Percentiles rank a stretch among this genome's conserved stretches.
phyloP scores from a whole-genome alignment of 1,284 basidiomycete species.

The Fomes fomentarius region DNA sequence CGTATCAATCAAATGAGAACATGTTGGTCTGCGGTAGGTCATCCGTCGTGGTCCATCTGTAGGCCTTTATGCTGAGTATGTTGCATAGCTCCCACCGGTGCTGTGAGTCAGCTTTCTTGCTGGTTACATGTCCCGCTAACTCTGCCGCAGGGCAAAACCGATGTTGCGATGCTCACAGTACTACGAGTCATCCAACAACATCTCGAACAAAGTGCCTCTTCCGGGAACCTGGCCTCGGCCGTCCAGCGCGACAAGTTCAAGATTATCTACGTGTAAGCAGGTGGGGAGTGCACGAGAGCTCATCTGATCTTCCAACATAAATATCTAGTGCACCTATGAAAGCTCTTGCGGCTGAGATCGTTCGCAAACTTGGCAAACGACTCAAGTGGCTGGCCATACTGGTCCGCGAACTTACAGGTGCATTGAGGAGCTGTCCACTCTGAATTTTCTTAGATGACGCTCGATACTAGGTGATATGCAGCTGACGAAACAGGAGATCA shows the following conservation, averaged over 20 bases:
- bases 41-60: not conserved
- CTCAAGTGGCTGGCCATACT: conserved; percentile 89
- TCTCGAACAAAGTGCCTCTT: conserved; percentile 38
- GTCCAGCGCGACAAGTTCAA: conserved; percentile 86
- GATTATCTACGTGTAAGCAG: conserved; percentile 90
- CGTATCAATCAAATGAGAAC: conserved; percentile 95
- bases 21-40: conserved; percentile 90
- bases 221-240: conserved; percentile 48
- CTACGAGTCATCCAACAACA: conserved; percentile 87
- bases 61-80: too few relatives aligned
- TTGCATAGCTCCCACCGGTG: conserved; percentile 86
- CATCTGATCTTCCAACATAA: not conserved
- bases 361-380: conserved; percentile 89
- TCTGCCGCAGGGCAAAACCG: conserved; percentile 90
- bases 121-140: not conserved
- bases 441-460: not conserved
- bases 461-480: conserved; percentile 89
- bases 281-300: too few relatives aligned
- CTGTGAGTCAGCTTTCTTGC: conserved; percentile 57
- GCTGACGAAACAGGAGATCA: conserved; percentile 92
- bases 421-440: conserved; percentile 5
- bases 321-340: conserved; percentile 91
- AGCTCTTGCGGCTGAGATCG: conserved; percentile 94
- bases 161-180: conserved; percentile 95
- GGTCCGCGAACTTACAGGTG: conserved; percentile 92